Evolutionary conservation across 2,329 filamentous ascomycete species (phyloP), one percentile per base, ranked within the genome.

Genomic region (Neonectria hederae): DNA sequence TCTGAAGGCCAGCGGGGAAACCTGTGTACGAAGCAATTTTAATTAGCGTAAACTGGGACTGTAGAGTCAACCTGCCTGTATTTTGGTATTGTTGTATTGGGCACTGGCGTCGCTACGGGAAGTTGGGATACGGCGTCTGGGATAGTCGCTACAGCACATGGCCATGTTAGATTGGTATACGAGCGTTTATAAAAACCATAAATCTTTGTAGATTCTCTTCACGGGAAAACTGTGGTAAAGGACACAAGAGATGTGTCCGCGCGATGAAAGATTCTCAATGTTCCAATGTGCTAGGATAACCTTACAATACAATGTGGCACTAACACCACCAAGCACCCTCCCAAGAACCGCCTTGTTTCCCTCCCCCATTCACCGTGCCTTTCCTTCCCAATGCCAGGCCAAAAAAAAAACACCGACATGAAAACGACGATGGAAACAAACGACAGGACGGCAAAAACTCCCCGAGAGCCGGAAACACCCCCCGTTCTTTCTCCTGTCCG

Each of bases 261-360:
- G 21, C 14, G 32, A 42, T 32, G 59, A 65, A 35, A 57, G 28
- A 59, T 40, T 57, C 58, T 64, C 30, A 46, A 63, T 63, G 67
- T 68, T 63, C 65, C 63, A 67, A 63, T 42, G 65, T 68, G 63
- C 64, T 62, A 59, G 51, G 67, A 67, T 63, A 30, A 73, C 60
- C 59, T 55, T 73, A 73, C 66, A 73, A 65, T 72, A 68, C 62
- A 72, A 46, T 67, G 62, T 61, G 66, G 65, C 60, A 65, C 64
- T 56, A 69, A 68, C 62, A 67, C 70, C 65, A 65, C 60, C 49
- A 62, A 59, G 38, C 35, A 68, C 55, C 14, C 48, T 58, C 62
- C 45, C 53, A 43, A 46, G 42, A 53, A 24, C 46, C 45, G 54
- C 62, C 38, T 57, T 59, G 62, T 54, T 54, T 54, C 62, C 63